Evolutionary conservation across 2,329 filamentous ascomycete species (phyloP).

Genomic region (Simplicillium sp.): DNA sequence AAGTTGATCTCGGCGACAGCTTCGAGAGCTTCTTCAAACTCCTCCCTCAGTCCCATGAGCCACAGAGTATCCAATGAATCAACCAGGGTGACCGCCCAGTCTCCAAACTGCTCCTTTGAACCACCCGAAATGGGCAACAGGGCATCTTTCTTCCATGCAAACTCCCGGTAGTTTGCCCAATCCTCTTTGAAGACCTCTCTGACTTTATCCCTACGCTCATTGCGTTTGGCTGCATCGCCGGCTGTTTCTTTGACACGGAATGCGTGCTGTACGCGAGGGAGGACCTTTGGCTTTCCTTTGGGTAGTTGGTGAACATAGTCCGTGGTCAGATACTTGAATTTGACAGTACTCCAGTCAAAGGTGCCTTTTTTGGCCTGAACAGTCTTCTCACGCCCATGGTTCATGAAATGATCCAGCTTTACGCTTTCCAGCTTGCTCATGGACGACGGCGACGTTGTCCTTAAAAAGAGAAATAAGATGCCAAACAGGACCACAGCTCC

Average conservation of each 20-base stretch:
- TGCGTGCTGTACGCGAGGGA: conserved; percentile 25
- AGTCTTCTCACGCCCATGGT: conserved; percentile 10
- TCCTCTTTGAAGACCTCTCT: conserved; percentile 22
- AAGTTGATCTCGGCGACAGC: conserved; percentile 53
- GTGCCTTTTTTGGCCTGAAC: conserved; percentile 14
- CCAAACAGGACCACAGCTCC: too few relatives aligned
- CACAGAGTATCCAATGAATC: conserved; percentile 62
- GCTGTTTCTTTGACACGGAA: conserved; percentile 17
- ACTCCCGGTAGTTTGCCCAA: conserved; percentile 50
- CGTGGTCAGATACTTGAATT: conserved; percentile 14
- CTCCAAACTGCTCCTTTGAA: conserved; percentile 49
- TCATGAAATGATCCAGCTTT: conserved; percentile 21
- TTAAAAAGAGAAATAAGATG: too few relatives aligned
- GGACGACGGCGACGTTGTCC: too few relatives aligned
- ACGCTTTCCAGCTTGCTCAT: too few relatives aligned
- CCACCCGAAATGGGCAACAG: conserved; percentile 45
- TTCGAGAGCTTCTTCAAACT: conserved; percentile 55
- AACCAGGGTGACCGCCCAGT: conserved; percentile 60
- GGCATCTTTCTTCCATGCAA: conserved; percentile 58
- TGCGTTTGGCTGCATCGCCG: conserved; percentile 13
- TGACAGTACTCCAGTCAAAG: conserved; percentile 27
- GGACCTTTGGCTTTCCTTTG: conserved; percentile 4
- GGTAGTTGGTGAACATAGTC: conserved; percentile 15
- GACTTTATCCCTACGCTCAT: conserved; percentile 22
- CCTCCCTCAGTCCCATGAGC: conserved; percentile 58